Percentiles rank a stretch among this genome's conserved stretches.
phyloP scores from a whole-genome alignment of 164 flowering plant species.

The Nelumbo lutea region DNA sequence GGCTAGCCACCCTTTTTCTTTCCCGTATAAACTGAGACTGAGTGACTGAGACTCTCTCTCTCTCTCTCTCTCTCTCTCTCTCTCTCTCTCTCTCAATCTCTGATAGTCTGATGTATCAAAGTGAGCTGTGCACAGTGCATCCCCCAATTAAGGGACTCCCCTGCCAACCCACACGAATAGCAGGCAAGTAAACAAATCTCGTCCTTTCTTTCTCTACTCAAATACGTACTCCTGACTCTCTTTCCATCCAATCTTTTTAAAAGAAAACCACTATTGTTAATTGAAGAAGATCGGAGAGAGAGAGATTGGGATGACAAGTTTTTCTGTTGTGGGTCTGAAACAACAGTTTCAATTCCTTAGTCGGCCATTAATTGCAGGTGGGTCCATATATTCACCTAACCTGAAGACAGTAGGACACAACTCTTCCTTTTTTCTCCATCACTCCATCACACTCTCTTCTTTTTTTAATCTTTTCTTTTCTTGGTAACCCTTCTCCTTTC shows the following conservation, averaged over 20 bases:
- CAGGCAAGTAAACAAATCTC: conserved; percentile 2
- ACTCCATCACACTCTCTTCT: neutral
- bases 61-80: neutral
- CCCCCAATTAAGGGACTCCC: too few relatives aligned
- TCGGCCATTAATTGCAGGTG: conserved; percentile 32
- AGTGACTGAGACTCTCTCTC: neutral
- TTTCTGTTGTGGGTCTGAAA: conserved; percentile 18
- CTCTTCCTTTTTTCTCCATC: conserved; percentile 1
- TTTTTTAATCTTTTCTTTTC: conserved; percentile 5
- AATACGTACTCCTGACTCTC: too few relatives aligned
- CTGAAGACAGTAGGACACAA: conserved; percentile 23
- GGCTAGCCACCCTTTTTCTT: neutral
- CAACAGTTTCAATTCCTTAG: conserved; percentile 31
- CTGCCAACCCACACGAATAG: neutral
- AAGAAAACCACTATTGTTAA: neutral
- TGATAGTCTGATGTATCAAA: neutral
- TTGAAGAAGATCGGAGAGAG: conserved; percentile 5
- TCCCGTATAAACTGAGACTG: neutral
- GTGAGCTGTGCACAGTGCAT: too few relatives aligned
- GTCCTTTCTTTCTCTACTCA: neutral
- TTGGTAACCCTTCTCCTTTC: neutral
- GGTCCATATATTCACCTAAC: conserved; percentile 42
- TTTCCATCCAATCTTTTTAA: neutral
- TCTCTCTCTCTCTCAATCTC: neutral
- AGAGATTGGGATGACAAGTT: conserved; percentile 12